Percentiles rank a stretch among this genome's conserved stretches.
These are phyloP conservation scores for Suhomyces anneliseae DNA, from an alignment of 1,139 yeast genomes.

Conservation along the genomic window DNA sequence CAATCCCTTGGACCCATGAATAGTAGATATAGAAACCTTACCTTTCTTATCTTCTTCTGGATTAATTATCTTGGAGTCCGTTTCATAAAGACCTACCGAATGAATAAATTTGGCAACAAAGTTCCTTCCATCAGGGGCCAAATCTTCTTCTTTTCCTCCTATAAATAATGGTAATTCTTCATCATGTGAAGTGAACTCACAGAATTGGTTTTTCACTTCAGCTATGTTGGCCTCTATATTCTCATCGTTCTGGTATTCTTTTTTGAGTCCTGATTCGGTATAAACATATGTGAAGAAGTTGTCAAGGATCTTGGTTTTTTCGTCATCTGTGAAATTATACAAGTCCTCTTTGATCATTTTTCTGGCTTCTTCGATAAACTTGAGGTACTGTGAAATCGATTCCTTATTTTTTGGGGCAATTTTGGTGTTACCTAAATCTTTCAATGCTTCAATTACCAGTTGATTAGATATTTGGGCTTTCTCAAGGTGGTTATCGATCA, in stretches of 20 bases:
- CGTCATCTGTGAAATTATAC: slow-evolving; percentile 13
- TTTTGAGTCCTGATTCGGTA: slow-evolving; percentile 30
- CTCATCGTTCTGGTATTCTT: slow-evolving; percentile 29
- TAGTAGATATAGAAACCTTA: slow-evolving; percentile 59
- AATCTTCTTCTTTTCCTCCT: slow-evolving; percentile 22
- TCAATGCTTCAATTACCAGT: slow-evolving; percentile 3
- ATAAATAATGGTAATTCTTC: slow-evolving; percentile 25
- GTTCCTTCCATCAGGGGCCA: slow-evolving; percentile 23
- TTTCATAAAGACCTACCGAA: slow-evolving; percentile 59
- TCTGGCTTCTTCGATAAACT: slow-evolving; percentile 31
- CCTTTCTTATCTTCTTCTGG: slow-evolving; percentile 20
- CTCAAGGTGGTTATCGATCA: slow-evolving; percentile 27
- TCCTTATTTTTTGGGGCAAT: slow-evolving; percentile 15
- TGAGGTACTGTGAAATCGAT: slow-evolving; percentile 28
- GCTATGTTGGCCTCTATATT: slow-evolving; percentile 38
- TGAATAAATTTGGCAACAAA: slow-evolving; percentile 55
- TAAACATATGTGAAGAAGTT: slow-evolving; percentile 29
- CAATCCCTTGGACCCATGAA: slow-evolving; percentile 89
- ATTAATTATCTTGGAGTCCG: slow-evolving; percentile 15
- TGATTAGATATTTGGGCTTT: slow-evolving; percentile 3
- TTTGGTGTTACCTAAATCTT: slow-evolving; percentile 5
- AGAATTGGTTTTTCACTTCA: slow-evolving; percentile 46
- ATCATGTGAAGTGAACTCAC: slow-evolving; percentile 49
- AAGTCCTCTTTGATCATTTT: slow-evolving; percentile 8
- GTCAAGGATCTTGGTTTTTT: slow-evolving; percentile 9